Percentiles rank a stretch among this genome's conserved stretches.
Evolutionary conservation across 1,284 basidiomycete species (phyloP).

Genomic region (Heterobasidion occidentale): DNA sequence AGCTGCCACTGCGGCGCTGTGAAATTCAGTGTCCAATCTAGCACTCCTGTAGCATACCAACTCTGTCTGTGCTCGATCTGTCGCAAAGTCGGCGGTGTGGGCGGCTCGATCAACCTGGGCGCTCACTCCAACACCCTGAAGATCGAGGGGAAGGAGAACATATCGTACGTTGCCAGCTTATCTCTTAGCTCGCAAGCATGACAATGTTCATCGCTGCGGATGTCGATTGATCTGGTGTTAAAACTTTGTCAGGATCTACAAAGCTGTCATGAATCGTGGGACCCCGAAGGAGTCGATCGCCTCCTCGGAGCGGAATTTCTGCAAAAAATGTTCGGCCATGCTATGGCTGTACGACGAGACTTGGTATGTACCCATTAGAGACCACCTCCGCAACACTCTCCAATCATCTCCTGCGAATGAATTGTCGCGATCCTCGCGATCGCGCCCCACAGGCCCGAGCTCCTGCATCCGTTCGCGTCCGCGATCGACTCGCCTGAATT

Average conservation of each 20-base stretch:
- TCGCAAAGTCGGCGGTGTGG: conserved; percentile 51
- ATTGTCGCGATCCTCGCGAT: not conserved
- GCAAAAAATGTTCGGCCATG: conserved; percentile 51
- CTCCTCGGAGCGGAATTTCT: conserved; percentile 50
- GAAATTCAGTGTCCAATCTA: conserved; percentile 42
- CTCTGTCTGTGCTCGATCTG: conserved; percentile 57
- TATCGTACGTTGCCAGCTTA: conserved; percentile 28
- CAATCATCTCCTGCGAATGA: not conserved
- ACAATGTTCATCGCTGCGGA: no score
- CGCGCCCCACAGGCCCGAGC: conserved; percentile 36
- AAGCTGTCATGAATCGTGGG: conserved; percentile 44
- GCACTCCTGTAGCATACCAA: conserved; percentile 53
- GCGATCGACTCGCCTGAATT: conserved; percentile 48
- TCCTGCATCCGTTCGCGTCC: conserved; percentile 55
- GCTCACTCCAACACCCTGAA: conserved; percentile 39
- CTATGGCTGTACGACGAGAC: conserved; percentile 47
- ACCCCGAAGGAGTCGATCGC: conserved; percentile 36
- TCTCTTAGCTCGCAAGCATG: not conserved
- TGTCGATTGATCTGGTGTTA: no score
- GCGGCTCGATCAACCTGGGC: conserved; percentile 53
- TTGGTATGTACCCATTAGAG: conserved; percentile 29
- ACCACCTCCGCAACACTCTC: not conserved
- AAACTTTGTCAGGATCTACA: conserved; percentile 35
- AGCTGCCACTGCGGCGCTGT: conserved; percentile 58
- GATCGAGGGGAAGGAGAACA: conserved; percentile 41